phyloP scores from a whole-genome alignment of 164 flowering plant species.

The Nelumbo lutea region DNA sequence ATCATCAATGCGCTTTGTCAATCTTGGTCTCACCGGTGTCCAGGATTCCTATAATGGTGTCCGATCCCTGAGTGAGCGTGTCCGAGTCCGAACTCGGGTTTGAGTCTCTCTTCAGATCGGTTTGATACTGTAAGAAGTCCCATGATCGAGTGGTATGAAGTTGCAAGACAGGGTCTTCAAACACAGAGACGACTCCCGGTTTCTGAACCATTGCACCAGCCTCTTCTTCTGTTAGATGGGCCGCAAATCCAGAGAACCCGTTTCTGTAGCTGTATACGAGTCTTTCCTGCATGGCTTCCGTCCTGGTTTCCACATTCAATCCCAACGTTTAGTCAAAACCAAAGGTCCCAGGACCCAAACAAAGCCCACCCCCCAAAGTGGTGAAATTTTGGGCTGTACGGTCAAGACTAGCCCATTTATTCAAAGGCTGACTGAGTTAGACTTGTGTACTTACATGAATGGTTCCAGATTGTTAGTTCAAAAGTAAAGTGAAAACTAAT shows the following conservation, averaged over 20 bases:
- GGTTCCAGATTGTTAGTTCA: too few species aligned
- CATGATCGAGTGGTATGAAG: constrained; percentile 67
- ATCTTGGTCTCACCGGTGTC: constrained; percentile 39
- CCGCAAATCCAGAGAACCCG: constrained; percentile 59
- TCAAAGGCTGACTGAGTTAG: too few species aligned
- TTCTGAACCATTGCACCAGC: constrained; percentile 28
- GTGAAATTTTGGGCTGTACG: too few species aligned
- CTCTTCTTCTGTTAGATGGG: constrained; percentile 38
- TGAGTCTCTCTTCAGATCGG: constrained; percentile 20
- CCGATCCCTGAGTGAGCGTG: constrained; percentile 8
- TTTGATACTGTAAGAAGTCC: constrained; percentile 50
- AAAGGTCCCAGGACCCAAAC: too few species aligned
- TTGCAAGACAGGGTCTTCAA: constrained; percentile 38
- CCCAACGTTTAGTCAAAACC: too few species aligned
- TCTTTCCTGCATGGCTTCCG: constrained; percentile 15
- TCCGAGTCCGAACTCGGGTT: constrained; percentile 2
- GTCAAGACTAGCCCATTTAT: too few species aligned
- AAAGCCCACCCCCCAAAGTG: too few species aligned
- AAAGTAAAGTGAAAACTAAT: too few species aligned
- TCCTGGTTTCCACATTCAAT: constrained; percentile 2
- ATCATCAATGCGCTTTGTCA: neutral
- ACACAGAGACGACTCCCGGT: constrained; percentile 54
- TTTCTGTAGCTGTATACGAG: constrained; percentile 38
- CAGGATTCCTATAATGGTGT: constrained; percentile 47
- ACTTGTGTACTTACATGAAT: too few species aligned